Evolutionary conservation across 306 rosid species (phyloP).

Genomic region (Coriaria nepalensis): DNA sequence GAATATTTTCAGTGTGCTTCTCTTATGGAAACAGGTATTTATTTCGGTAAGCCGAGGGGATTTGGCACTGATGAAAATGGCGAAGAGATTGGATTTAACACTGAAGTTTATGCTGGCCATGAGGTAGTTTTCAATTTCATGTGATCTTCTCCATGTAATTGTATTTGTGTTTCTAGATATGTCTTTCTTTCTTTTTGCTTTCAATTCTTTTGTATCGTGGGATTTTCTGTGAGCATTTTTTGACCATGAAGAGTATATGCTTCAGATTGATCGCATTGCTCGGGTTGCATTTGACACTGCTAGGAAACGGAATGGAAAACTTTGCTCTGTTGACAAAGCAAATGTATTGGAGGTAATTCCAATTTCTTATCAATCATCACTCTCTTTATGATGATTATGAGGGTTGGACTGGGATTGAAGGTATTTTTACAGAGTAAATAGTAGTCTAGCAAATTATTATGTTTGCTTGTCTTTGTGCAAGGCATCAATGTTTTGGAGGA

Average conservation of each 20-base stretch:
- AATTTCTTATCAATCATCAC: too few relatives aligned
- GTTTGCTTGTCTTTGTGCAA: too few relatives aligned
- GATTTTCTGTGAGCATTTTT: neutral
- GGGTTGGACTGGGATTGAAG: too few relatives aligned
- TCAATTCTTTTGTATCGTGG: neutral
- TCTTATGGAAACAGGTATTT: constrained; percentile 44
- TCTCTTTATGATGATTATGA: too few relatives aligned
- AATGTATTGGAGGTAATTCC: constrained; percentile 81
- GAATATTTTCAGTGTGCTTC: constrained; percentile 4
- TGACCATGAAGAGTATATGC: constrained; percentile 9
- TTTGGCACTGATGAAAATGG: constrained; percentile 52
- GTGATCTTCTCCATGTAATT: too few relatives aligned
- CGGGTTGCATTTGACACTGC: constrained; percentile 81
- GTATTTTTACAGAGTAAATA: too few relatives aligned
- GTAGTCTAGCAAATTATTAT: too few relatives aligned
- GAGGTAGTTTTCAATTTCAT: constrained; percentile 62
- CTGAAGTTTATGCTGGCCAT: constrained; percentile 57
- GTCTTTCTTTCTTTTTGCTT: neutral
- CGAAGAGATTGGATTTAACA: constrained; percentile 74
- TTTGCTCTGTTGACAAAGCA: constrained; percentile 93
- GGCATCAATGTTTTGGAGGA: constrained; percentile 94
- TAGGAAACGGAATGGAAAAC: constrained; percentile 56
- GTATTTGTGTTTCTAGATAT: too few relatives aligned
- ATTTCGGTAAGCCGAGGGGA: constrained; percentile 90
- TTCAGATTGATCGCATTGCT: constrained; percentile 83